A percentile compares a stretch with the other conserved stretches of the same genome.
Evolutionary conservation across 306 rosid species (phyloP).

Genomic region (Vachellia pachyceras): DNA sequence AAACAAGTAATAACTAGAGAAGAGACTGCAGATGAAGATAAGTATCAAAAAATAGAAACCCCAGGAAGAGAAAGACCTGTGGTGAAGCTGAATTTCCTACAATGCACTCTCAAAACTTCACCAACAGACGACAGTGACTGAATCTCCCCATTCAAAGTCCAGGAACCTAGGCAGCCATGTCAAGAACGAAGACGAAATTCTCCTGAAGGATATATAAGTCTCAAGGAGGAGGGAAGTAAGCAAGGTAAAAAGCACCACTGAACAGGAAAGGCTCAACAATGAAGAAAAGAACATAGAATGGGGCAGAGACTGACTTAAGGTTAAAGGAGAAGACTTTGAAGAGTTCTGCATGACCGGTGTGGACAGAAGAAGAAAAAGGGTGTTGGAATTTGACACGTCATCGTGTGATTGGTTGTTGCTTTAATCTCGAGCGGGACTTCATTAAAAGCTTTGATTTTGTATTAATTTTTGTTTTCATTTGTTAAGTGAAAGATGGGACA

Average conservation of each 20-base stretch:
- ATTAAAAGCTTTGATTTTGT: neutral
- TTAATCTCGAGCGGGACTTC: neutral
- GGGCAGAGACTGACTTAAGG: neutral
- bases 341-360: neutral
- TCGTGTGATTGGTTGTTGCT: conserved; percentile 1
- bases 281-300: neutral
- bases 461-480: neutral
- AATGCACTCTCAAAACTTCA: conserved; percentile 17
- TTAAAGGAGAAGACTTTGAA: conserved; percentile 10
- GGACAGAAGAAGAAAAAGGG: neutral
- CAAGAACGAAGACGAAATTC: neutral
- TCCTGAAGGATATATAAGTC: neutral
- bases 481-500: neutral
- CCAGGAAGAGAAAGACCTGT: conserved; percentile 31
- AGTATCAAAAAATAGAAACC: neutral
- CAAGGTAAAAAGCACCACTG: neutral
- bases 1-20: neutral
- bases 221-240: neutral
- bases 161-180: neutral
- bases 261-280: neutral
- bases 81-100: conserved; percentile 8
- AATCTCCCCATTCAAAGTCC: conserved; percentile 11
- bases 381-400: neutral
- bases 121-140: neutral
- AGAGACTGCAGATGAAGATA: neutral